Evolutionary conservation across 345 rosid species (phyloP).

Genomic region (Brassica incana): DNA sequence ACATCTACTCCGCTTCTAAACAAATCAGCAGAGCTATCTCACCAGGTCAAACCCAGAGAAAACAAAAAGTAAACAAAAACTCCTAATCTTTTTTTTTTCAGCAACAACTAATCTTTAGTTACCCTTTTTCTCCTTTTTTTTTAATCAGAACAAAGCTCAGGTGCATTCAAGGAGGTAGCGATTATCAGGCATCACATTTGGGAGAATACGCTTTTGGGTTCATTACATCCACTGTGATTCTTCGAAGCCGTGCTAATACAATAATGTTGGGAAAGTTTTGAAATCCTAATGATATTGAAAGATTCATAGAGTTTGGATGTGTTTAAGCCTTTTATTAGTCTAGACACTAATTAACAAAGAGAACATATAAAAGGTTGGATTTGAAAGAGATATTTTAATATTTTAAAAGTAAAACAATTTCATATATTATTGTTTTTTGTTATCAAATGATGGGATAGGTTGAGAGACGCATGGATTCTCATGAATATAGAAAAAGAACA

Average conservation of each 20-base stretch:
- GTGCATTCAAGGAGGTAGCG: conserved; percentile 83
- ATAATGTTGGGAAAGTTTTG: no score
- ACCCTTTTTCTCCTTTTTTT: not conserved
- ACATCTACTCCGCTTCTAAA: conserved; percentile 74
- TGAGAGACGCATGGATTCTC: not conserved
- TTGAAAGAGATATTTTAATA: not conserved
- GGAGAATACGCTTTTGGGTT: conserved; percentile 74
- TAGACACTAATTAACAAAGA: conserved; percentile 4
- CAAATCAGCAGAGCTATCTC: conserved; percentile 81
- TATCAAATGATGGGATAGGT: not conserved
- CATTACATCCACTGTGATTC: conserved; percentile 64
- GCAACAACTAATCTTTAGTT: not conserved
- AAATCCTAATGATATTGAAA: no score
- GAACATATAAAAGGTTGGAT: not conserved
- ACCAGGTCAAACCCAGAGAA: conserved; percentile 42
- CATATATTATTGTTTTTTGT: not conserved
- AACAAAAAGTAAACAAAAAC: no score
- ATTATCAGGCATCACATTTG: conserved; percentile 66
- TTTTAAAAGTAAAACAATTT: not conserved
- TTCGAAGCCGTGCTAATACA: conserved; percentile 39
- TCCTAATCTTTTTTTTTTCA: no score
- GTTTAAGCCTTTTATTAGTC: not conserved
- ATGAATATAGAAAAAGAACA: not conserved
- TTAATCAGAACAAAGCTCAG: conserved; percentile 56
- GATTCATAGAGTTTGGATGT: conserved; percentile 7